Evolutionary conservation across 1,284 basidiomycete species (phyloP).

Genomic region (Kwoniella shivajii): DNA sequence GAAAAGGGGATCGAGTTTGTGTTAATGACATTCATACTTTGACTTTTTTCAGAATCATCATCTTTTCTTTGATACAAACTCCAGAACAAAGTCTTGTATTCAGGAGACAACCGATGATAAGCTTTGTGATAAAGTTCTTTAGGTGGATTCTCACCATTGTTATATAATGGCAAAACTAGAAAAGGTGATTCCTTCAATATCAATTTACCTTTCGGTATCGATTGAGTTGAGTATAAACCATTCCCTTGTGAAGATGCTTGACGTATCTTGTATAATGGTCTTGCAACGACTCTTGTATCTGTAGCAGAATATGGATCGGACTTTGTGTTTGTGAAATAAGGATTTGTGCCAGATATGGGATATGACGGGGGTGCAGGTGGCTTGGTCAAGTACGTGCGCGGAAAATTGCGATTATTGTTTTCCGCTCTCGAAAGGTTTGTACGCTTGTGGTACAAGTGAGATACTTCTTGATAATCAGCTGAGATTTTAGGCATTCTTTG

Average conservation of each 20-base stretch:
- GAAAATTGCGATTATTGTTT: too few relatives aligned
- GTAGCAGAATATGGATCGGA: too few relatives aligned
- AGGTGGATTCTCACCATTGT: background rate
- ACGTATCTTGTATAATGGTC: too few relatives aligned
- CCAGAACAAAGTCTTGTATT: background rate
- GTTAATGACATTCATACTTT: conserved; percentile 10
- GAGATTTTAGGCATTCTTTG: too few relatives aligned
- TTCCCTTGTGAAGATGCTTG: conserved; percentile 9
- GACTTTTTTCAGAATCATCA: background rate
- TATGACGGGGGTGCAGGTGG: too few relatives aligned
- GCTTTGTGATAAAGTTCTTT: background rate
- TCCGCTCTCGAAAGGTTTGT: too few relatives aligned
- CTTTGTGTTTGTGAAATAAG: too few relatives aligned
- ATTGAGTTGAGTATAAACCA: conserved; percentile 2
- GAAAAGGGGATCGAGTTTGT: conserved; percentile 20
- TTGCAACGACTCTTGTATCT: too few relatives aligned
- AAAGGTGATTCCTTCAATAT: conserved; percentile 20
- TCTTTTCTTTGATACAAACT: conserved; percentile 1
- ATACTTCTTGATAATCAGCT: too few relatives aligned
- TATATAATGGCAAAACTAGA: background rate
- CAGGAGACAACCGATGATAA: background rate
- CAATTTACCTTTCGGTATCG: conserved; percentile 1
- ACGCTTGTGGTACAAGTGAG: too few relatives aligned
- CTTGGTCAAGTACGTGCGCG: too few relatives aligned
- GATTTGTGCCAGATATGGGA: too few relatives aligned